A percentile compares a stretch with the other conserved stretches of the same genome.
Conservation (phyloP, 495 filamentous ascomycete genomes). For the Penicillium soppii region DNA sequence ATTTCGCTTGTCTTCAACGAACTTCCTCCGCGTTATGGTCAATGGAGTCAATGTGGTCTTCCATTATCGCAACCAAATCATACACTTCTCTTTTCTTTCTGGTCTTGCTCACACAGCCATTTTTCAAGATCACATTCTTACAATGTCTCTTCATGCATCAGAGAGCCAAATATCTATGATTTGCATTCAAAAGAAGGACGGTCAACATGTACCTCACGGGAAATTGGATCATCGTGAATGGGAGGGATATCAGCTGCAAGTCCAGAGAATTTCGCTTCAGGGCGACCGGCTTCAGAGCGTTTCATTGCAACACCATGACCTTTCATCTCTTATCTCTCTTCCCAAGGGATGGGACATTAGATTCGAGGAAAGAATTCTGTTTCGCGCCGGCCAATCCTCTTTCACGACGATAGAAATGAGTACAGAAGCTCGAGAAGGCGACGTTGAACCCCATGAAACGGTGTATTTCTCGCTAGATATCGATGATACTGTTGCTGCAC, state of each 20-base stretch:
- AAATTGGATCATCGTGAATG: neutral
- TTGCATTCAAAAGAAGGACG: neutral
- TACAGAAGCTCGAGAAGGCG: too few relatives aligned
- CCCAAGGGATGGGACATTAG: too few relatives aligned
- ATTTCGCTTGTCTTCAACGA: neutral
- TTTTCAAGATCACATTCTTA: neutral
- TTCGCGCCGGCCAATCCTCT: too few relatives aligned
- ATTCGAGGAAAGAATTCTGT: too few relatives aligned
- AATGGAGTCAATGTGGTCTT: neutral
- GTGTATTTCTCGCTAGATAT: too few relatives aligned
- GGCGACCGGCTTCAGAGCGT: neutral
- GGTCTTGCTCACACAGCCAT: neutral
- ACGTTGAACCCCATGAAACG: too few relatives aligned
- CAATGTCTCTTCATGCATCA: neutral
- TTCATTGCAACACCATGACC: neutral
- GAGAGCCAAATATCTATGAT: neutral
- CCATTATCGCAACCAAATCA: neutral
- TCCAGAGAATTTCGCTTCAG: neutral
- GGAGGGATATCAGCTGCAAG: neutral
- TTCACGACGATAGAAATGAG: too few relatives aligned
- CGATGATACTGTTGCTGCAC: too few relatives aligned
- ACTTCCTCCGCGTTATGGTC: neutral
- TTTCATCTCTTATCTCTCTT: neutral
- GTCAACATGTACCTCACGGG: neutral
- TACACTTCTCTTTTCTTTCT: neutral